Conservation (phyloP, 2,329 filamentous ascomycete species). For the Fusarium anguioides region DNA sequence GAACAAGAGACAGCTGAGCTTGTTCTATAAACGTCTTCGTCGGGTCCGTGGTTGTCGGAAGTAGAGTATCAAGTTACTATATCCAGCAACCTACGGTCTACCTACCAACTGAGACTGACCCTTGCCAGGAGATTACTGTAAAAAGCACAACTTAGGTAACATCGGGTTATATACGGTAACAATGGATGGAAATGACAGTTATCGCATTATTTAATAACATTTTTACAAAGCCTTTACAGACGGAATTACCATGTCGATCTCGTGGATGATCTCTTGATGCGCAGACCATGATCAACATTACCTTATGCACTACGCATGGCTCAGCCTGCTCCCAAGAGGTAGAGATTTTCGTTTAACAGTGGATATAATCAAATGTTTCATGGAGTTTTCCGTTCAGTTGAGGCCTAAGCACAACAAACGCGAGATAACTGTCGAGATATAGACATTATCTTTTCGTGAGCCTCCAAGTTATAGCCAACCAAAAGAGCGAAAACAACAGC, state of each 20-base stretch:
- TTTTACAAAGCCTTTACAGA: conserved; percentile 21
- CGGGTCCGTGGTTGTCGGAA: conserved; percentile 12
- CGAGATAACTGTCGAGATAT: neutral
- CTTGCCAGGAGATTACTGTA: conserved; percentile 9
- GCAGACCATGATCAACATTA: conserved; percentile 8
- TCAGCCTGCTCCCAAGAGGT: conserved; percentile 14
- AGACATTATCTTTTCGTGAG: neutral
- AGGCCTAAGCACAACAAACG: neutral
- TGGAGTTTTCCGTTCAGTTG: conserved; percentile 1
- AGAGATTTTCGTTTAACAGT: conserved; percentile 4
- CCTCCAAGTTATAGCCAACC: conserved; percentile 9
- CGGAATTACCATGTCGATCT: conserved; percentile 29
- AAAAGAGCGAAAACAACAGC: conserved; percentile 8
- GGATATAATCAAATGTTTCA: conserved; percentile 22
- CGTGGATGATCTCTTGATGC: conserved; percentile 17
- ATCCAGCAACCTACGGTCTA: conserved; percentile 36
- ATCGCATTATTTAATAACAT: conserved; percentile 26
- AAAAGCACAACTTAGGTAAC: conserved; percentile 16
- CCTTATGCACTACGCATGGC: conserved; percentile 4
- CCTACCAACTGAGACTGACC: conserved; percentile 23
- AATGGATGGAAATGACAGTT: neutral
- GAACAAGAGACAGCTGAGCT: conserved; percentile 16
- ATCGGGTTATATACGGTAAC: no score
- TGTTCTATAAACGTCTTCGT: conserved; percentile 27
- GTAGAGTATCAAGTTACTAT: conserved; percentile 40